phyloP scores from a whole-genome alignment of 192 early-diverging fungal species.

The Podila minutissima region DNA sequence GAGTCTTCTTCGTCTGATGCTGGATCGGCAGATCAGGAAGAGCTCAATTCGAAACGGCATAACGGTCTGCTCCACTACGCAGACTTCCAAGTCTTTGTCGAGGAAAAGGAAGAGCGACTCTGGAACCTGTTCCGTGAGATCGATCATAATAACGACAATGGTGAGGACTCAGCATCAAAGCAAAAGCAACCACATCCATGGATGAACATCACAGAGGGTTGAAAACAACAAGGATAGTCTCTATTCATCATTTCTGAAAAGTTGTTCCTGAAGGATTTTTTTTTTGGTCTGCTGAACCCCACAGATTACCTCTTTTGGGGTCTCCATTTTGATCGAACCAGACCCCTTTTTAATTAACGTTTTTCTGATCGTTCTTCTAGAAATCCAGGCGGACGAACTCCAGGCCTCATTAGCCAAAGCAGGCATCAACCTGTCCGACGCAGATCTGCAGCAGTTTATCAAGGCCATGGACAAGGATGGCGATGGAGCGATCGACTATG shows the following conservation, averaged over 20 bases:
- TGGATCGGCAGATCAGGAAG: not conserved
- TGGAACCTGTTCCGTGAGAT: constrained; percentile 72
- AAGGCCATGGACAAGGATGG: constrained; percentile 69
- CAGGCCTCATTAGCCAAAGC: constrained; percentile 61
- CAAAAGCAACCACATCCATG: not conserved
- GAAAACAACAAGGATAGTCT: too few relatives aligned
- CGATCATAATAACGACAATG: constrained; percentile 65
- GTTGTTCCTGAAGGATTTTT: not conserved
- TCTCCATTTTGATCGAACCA: not conserved
- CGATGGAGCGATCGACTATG: constrained; percentile 71
- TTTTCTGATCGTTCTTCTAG: constrained; percentile 10
- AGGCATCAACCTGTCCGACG: constrained; percentile 68
- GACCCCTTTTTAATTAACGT: not conserved
- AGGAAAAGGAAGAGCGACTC: constrained; percentile 72
- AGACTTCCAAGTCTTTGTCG: constrained; percentile 71
- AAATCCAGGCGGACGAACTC: constrained; percentile 66
- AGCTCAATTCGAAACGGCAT: constrained; percentile 2
- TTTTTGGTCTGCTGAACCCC: not conserved
- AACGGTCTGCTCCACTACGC: constrained; percentile 57
- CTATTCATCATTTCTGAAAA: not conserved
- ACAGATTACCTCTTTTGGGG: too few relatives aligned
- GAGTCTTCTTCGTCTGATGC: not conserved
- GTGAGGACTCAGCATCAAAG: constrained; percentile 9
- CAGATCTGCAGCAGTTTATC: constrained; percentile 69
- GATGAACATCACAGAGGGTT: too few relatives aligned